Percentiles rank a stretch among this genome's conserved stretches.
Conservation (phyloP, 805 yeast species). For the Wickerhamomyces chambardii region DNA sequence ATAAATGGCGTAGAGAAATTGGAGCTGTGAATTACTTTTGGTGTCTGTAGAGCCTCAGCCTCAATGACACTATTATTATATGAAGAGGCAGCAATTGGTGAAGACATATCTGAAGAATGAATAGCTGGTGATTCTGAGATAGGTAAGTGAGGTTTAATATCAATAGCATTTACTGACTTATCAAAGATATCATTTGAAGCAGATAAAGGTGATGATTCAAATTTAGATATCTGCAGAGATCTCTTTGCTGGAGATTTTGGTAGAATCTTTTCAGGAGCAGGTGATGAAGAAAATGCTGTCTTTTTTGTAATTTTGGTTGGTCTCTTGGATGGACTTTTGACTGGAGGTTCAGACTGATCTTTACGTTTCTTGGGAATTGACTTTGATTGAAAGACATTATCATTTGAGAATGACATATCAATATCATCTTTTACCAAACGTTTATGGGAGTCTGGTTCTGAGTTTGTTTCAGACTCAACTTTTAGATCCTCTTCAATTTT, state of each 20-base stretch:
- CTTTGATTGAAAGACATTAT: constrained; percentile 26
- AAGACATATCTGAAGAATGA: neutral
- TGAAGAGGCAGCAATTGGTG: neutral
- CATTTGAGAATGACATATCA: constrained; percentile 21
- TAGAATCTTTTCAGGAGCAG: constrained; percentile 7
- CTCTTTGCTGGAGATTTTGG: constrained; percentile 14
- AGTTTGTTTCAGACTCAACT: constrained; percentile 1
- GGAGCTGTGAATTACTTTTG: constrained; percentile 1
- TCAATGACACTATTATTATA: too few relatives aligned
- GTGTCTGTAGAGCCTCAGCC: neutral
- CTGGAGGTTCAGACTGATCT: constrained; percentile 6
- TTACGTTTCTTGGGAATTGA: constrained; percentile 17
- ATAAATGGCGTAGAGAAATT: constrained; percentile 6
- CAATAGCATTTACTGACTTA: neutral
- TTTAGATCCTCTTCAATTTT: too few relatives aligned
- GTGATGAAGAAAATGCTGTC: constrained; percentile 21
- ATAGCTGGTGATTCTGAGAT: neutral
- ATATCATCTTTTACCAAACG: constrained; percentile 2
- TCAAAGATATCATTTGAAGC: neutral
- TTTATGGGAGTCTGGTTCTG: constrained; percentile 4
- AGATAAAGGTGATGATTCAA: constrained; percentile 15
- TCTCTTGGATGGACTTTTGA: constrained; percentile 2
- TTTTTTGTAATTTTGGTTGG: constrained; percentile 5
- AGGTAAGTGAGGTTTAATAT: too few relatives aligned
- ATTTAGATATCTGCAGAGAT: constrained; percentile 14